Base-by-base conservation (phyloP, 2,329 filamentous ascomycete species). In the Thelonectria discophora region DNA sequence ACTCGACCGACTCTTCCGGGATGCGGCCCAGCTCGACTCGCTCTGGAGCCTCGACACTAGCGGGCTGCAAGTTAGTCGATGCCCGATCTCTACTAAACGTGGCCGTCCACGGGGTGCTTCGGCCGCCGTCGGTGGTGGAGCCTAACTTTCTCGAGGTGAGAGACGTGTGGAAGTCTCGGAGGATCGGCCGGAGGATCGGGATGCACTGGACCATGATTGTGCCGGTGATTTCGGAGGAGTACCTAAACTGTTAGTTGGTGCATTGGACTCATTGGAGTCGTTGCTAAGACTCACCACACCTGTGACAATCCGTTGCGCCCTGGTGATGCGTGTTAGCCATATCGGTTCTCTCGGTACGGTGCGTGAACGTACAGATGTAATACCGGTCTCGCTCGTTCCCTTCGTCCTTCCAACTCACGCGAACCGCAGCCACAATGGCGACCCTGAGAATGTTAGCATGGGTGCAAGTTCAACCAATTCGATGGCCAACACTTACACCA, bases 121-220 rank as follows among this genome's bases (percentile, higher is more conserved):
- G 69, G 34, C 50, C 55, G n/a, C 64, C 66, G 27, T 61, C 65
- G 17, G 46, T 59, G 3, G 60, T 58, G 3, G 68, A 69, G 18
- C 59, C 65, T 12, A 72, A 62, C 34, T 60, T 68, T 40, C 60
- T 60, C 3, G 69, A 72, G 8, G 69, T 72, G 8, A 67, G 40
- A 17, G 69, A 69, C 15, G 64, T 69, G 58, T 70, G 69, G 1
- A 72, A 64, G 34, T 69, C 69, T 47, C 65, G 64, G 6, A 85
- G 63, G 18, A 85, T 76, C 0, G 82, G 81, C 10, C 83, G 78
- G 8, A 85, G 67, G 15, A 85, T 79, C 2, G 83, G 83, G 3
- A 85, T 80, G 61, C 81, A 85, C 65, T 84, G 82, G 4, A 84
- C 83, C 45, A 85, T 84, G 64, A 85, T 83, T 24, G 83, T 85